Percentiles rank a stretch among this genome's conserved stretches.
These are phyloP conservation scores for Trichoderma atroviride DNA, from an alignment of 2,329 filamentous ascomycete species.

Conservation along the genomic window DNA sequence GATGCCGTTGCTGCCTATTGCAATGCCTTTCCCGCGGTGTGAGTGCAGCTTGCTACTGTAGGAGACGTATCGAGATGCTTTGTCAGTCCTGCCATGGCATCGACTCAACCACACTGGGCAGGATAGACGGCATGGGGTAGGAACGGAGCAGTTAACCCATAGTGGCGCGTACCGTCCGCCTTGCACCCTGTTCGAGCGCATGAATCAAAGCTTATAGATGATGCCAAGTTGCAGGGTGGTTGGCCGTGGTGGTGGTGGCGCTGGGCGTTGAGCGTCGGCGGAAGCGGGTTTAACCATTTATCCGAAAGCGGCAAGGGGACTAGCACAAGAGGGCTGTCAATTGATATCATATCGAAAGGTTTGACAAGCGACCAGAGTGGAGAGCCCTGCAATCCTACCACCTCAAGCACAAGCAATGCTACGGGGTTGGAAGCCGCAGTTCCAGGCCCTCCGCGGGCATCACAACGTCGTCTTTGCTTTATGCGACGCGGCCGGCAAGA, in stretches of 20 bases:
- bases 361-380: conserved; percentile 6
- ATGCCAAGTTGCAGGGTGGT: not conserved
- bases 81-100: not conserved
- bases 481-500: conserved; percentile 7
- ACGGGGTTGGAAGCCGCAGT: not conserved
- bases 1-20: not conserved
- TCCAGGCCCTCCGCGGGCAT: conserved; percentile 3
- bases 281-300: conserved; percentile 13
- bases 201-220: conserved; percentile 17
- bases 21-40: not conserved
- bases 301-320: conserved; percentile 2
- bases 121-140: not conserved
- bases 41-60: not conserved
- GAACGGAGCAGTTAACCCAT: conserved; percentile 8
- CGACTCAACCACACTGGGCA: not conserved
- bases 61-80: not conserved
- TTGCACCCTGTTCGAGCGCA: conserved; percentile 4
- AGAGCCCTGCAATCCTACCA: not conserved
- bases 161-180: conserved; percentile 7
- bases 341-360: not conserved
- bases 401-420: not conserved
- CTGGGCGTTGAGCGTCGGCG: not conserved
- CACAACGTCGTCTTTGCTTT: conserved; percentile 1
- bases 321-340: not conserved
- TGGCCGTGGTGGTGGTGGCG: not conserved